Evolutionary conservation across 257 asterid species (phyloP), one percentile per base, ranked within the genome.

Genomic region (Gentiana straminea): DNA sequence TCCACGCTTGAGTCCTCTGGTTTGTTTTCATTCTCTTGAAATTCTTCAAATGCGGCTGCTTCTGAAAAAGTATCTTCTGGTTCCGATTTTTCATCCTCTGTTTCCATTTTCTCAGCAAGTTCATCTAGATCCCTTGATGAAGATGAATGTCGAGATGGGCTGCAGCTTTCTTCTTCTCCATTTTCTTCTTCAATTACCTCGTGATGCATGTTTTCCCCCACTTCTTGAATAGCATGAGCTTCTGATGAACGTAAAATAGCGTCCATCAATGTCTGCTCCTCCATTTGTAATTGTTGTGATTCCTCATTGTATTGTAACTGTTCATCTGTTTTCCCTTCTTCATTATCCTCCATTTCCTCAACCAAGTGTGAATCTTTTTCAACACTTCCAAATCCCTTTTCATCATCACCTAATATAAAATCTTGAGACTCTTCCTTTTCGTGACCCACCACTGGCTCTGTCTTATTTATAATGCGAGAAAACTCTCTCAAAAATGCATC

Each of bases 211-310:
- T 66, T 46, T 51, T 67, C 89, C 34, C 62, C 59, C 59, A 49
- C 73, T 63, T 77, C 89, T 65, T 70, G 79, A 52, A 70, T 82
- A 5, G 79, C 57, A 48, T 70, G 78, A 55, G 62, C 77, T 68
- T 82, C 94, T 61, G 69, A 73, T 33, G 80, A 68, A 15, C 74
- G 63, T 77, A 77, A 63, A 39, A 75, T 75, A 4, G 84, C 64
- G 33, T 64, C 78, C 13, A 59, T 70, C 10, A 34, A 64, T 38
- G 49, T 65, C 34, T 51, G 8, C 56, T 51, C 5, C 57, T 3
- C 8, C 13, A 11, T 35, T 13, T 49, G 53, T 9, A 57, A 50
- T 56, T 37, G 56, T 33, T 33, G 62, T 37, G 58, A 58, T 49
- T 57, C 52, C 43, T 66, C 59, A 7, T 13, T 34, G 10, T 60